Base-by-base conservation (phyloP, 2,329 filamentous ascomycete species). In the Claviceps humidiphila region DNA sequence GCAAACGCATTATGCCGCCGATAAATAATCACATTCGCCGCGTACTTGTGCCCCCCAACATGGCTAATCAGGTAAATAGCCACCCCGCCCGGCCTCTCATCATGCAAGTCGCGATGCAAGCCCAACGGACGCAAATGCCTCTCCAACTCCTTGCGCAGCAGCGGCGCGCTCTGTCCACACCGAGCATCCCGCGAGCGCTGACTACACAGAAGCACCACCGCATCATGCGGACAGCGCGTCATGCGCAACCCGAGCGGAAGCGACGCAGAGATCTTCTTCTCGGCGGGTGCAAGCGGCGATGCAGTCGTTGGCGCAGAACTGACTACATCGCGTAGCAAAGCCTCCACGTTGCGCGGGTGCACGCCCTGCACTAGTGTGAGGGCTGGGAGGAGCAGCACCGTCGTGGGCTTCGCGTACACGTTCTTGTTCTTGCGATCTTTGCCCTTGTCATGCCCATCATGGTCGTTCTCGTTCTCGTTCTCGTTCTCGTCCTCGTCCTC, bases 11-110 rank as follows among this genome's bases (percentile, higher is more conserved):
- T 73, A 6, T 72, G 74, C 51, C 77, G 76, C 9, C 93, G 79
- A 67, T 98, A 97, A 1, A 98, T 75, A 73, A 98, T 87, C 60
- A 97, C 81, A 62, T 98, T 98, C 30, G 93, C 93, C 47, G 84
- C 83, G 70, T 95, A 97, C 72, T 96, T 96, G 73, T 98, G 93
- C 0, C 93, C 93, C 30, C 93, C 93, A 2, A 96, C 89, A 64
- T 98, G 93, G 59, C 83, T 91, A 63, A 97, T 94, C 65, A 96
- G 97, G 71, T 95, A 95, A 58, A 98, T 87, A 0, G 89, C 91
- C 5, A 96, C 91, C 13, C 93, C 93, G 11, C 91, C 91, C 0
- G 90, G 89, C 53, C 93, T 74, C 66, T 89, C 83, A 65, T 98
- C 93, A 63, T 94, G 82, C 47, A 93, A 71, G 64, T 97, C 91